Evolutionary conservation across 1,284 basidiomycete species (phyloP), one percentile per base, ranked within the genome.

Genomic region (Cryptococcus wingfieldii): DNA sequence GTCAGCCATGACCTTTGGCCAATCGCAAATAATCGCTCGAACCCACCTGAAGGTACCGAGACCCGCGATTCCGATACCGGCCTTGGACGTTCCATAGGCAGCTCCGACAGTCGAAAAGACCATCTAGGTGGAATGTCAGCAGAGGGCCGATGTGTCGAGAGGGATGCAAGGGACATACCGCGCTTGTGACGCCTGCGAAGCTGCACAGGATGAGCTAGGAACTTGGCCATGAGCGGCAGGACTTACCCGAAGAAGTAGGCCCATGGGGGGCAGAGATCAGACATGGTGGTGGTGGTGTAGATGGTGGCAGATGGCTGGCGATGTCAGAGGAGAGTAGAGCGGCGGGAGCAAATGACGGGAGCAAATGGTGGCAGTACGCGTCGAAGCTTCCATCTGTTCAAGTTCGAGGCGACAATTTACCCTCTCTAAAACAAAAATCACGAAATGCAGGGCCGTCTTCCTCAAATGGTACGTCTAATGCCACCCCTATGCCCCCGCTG

Each of bases 61-160:
- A 50, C 95, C 96, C 58, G 95, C 88, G 74, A 98, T 98, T 53
- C 95, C 96, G 68, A 99, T 97, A 47, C 96, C 96, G 47, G 95
- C 84, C 79, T 99, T 99, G 49, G 94, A 86, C 0, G 96, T 99
- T 44, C 96, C 96, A 77, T 91, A 94, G 18, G 95, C 94, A 60
- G 95, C 95, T 63, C 96, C 95, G 46, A 96, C 80, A 63, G 94
- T 82, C 71, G 72, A 74, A 47, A 77, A 63, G 16, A 71, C 63
- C 72, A 77, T 77, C 76, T 77, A 50, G 23, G 27, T 2, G n/a
- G 19, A 39, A 25, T 42, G 12, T 18, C 19, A 44, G 49, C 19
- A 41, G 28, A 39, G 23, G 47, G 18, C 38, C 28, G 6, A 37
- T 27, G 10, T 10, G 12, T 13, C 4, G 18, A 13, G 6, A 12